These are phyloP conservation scores for Heterotrichella gracilis DNA, from an alignment of 352 stramenopile genomes.

Conservation along the genomic window DNA sequence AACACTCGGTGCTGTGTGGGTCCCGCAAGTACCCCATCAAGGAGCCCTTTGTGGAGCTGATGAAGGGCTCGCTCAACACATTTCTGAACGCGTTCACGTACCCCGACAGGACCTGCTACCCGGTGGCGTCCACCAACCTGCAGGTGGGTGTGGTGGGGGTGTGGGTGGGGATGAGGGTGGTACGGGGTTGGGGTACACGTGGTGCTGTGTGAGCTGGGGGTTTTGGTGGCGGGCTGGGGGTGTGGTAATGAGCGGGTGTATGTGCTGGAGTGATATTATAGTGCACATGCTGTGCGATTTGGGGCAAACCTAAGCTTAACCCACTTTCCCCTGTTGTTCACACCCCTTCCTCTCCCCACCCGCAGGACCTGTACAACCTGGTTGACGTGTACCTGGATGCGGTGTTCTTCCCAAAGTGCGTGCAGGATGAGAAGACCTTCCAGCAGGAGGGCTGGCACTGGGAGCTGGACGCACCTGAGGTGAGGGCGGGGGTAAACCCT, in stretches of 20 bases:
- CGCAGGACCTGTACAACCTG: slow-evolving; percentile 82
- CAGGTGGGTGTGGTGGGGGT: too few relatives aligned
- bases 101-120: slow-evolving; percentile 84
- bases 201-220: too few relatives aligned
- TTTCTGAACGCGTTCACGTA: slow-evolving; percentile 99
- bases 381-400: slow-evolving; percentile 81
- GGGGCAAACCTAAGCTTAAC: background rate
- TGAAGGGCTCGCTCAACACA: slow-evolving; percentile 83
- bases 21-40: slow-evolving; percentile 77
- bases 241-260: too few relatives aligned
- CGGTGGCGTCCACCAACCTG: slow-evolving; percentile 78
- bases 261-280: too few relatives aligned
- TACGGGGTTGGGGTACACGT: too few relatives aligned
- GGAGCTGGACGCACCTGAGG: slow-evolving; percentile 31
- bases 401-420: slow-evolving; percentile 63
- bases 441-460: slow-evolving; percentile 51
- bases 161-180: too few relatives aligned
- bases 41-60: slow-evolving; percentile 93
- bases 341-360: slow-evolving; percentile 12
- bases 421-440: slow-evolving; percentile 35
- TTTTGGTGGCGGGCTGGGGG: too few relatives aligned
- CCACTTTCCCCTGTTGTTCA: background rate
- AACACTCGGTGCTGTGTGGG: slow-evolving; percentile 33
- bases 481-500: slow-evolving; percentile 23
- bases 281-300: too few relatives aligned